Percentiles rank a stretch among this genome's conserved stretches.
phyloP scores from a whole-genome alignment of 164 flowering plant genomes.

The Stephania japonica region DNA sequence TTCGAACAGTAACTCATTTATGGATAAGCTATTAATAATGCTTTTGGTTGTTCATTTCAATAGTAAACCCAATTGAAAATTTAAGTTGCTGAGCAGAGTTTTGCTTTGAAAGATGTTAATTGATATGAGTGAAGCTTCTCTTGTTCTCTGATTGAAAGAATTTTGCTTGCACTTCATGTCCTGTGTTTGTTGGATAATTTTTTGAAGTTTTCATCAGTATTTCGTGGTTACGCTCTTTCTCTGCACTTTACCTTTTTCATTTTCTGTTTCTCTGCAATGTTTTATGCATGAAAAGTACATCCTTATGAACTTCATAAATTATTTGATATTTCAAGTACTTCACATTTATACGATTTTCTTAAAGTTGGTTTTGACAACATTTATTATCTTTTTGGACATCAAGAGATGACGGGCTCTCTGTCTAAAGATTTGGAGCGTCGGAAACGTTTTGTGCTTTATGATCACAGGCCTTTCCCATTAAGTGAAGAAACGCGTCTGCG shows the following conservation, averaged over 20 bases:
- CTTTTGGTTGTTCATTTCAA: too few relatives aligned
- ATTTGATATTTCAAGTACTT: not conserved
- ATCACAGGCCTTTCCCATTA: conserved; percentile 42
- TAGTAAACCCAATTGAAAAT: too few relatives aligned
- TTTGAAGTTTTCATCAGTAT: not conserved
- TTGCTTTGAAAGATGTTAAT: too few relatives aligned
- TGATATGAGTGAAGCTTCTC: too few relatives aligned
- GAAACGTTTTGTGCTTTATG: conserved; percentile 29
- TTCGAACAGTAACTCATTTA: too few relatives aligned
- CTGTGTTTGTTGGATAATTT: not conserved
- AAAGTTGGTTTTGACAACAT: not conserved
- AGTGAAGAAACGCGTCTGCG: conserved; percentile 38
- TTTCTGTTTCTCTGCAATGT: not conserved
- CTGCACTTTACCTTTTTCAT: not conserved
- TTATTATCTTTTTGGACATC: not conserved
- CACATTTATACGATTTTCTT: not conserved
- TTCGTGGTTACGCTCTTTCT: not conserved
- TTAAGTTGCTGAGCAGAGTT: too few relatives aligned
- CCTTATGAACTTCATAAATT: not conserved
- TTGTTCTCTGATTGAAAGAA: too few relatives aligned
- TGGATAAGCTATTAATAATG: too few relatives aligned
- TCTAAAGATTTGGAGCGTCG: conserved; percentile 9
- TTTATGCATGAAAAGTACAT: not conserved
- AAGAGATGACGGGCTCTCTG: conserved; percentile 36
- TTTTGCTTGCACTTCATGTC: not conserved